A percentile compares a stretch with the other conserved stretches of the same genome.
These are phyloP conservation scores for Monosporascus sp. DNA, from an alignment of 2,329 filamentous ascomycete species.

Conservation along the genomic window DNA sequence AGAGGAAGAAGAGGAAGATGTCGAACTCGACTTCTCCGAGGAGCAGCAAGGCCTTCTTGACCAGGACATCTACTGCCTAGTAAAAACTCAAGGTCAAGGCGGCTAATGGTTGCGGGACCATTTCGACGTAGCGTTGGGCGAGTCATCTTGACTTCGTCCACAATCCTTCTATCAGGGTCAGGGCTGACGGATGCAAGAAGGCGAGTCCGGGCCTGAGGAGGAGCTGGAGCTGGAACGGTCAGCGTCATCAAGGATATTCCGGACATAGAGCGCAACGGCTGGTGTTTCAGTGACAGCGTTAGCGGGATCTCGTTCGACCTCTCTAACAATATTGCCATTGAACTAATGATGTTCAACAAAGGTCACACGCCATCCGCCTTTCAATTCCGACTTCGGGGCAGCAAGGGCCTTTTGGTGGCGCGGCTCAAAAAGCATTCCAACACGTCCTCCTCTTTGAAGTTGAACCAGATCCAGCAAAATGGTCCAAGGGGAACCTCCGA, in stretches of 20 bases:
- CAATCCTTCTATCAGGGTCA: no score
- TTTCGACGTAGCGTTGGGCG: no score
- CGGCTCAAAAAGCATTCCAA: slow-evolving; percentile 56
- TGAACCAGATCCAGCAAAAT: slow-evolving; percentile 56
- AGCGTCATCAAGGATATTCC: slow-evolving; percentile 49
- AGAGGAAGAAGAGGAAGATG: slow-evolving; percentile 87
- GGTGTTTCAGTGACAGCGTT: slow-evolving; percentile 85
- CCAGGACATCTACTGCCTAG: slow-evolving; percentile 61
- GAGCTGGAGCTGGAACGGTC: no score
- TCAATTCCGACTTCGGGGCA: slow-evolving; percentile 88
- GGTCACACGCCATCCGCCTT: slow-evolving; percentile 69
- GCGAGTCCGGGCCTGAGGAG: no score
- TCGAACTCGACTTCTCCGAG: slow-evolving; percentile 60
- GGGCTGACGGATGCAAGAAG: no score
- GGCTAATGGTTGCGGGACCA: slow-evolving; percentile 31
- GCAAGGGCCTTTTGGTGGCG: slow-evolving; percentile 80
- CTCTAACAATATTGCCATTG: slow-evolving; percentile 65
- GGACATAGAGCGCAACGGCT: slow-evolving; percentile 66
- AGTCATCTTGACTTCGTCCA: no score
- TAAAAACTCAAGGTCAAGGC: slow-evolving; percentile 77
- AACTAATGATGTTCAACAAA: slow-evolving; percentile 57
- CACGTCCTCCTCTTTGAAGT: slow-evolving; percentile 33
- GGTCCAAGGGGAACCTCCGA: no score
- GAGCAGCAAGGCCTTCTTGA: slow-evolving; percentile 41
- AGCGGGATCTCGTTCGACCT: slow-evolving; percentile 83